These are phyloP conservation scores for Penicillium bovifimosum DNA, from an alignment of 495 filamentous ascomycete species.

Conservation along the genomic window DNA sequence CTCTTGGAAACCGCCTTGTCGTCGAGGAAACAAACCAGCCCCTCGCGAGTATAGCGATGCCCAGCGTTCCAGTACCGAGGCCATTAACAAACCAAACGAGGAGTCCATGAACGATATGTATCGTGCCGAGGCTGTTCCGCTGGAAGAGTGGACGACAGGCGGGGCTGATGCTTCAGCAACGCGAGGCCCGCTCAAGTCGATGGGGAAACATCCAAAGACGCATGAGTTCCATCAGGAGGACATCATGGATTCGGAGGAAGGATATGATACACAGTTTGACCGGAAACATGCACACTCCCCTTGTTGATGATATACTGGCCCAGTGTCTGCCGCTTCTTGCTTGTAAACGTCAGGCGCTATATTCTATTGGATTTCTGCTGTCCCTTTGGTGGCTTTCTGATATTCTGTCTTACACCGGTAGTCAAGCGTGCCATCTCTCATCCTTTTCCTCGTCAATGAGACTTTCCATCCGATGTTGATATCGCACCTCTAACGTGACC, in stretches of 20 bases:
- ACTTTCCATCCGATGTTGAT: too few relatives aligned
- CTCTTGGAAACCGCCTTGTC: conserved; percentile 4
- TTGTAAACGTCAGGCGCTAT: neutral
- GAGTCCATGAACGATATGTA: conserved; percentile 10
- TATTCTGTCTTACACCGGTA: too few relatives aligned
- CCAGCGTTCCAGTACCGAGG: conserved; percentile 18
- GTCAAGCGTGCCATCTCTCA: too few relatives aligned
- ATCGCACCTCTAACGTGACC: too few relatives aligned
- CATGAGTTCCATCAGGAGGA: neutral
- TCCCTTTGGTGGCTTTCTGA: too few relatives aligned
- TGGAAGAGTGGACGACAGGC: conserved; percentile 10
- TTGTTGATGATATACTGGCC: neutral
- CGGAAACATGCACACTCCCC: neutral
- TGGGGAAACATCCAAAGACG: neutral
- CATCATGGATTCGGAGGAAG: neutral
- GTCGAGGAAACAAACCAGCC: conserved; percentile 2
- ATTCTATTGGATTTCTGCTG: too few relatives aligned
- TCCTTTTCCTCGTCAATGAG: too few relatives aligned
- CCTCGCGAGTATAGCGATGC: neutral
- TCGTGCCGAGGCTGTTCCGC: conserved; percentile 6
- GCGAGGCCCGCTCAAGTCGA: neutral
- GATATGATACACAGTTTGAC: neutral
- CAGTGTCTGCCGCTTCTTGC: neutral
- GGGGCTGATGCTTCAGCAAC: conserved; percentile 1
- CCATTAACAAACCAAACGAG: conserved; percentile 14